Evolutionary conservation across 305 asterid species (phyloP), one percentile per base, ranked within the genome.

Genomic region (Fraxinus angustifolia): DNA sequence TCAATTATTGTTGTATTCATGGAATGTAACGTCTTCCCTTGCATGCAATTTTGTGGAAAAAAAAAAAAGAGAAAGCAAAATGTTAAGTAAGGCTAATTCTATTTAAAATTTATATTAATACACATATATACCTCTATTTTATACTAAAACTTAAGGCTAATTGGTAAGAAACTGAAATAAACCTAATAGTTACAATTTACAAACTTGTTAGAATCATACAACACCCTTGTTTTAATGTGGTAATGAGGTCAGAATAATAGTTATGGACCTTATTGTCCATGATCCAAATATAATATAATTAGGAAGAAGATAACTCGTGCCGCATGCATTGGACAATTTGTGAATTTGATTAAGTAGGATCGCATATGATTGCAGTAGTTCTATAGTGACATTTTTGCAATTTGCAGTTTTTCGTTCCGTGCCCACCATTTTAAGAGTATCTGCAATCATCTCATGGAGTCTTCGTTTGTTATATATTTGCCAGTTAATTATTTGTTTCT

Each of bases 321-420:
- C 70, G 31, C 31, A 2, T 21, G 31, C 14, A 60, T 21, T 58
- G 70, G 30, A 17, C 11, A 19, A 17, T 21, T 60, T 60, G 4
- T 19, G 28, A 60, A 60, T 60, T 60, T 60, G 79, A 56, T 73
- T 81, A 79, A 83, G 76, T 71, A 79, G 36, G 74, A 76, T 62
- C 12, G 23, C 53, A 23, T 26, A 72, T 45, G 40, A 17, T 79
- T 67, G 45, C 58, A 17, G 70, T 60, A 17, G 70, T 60, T 21
- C 31, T 19, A 21, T 60, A 60, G 30, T 60, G 12, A 21, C 26
- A 21, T 60, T 60, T 6, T 60, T 60, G 70, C 70, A 19, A 17
- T 53, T n/a, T 53, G 8, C 23, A 53, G 10, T 50, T 56, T 56
- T 56, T 17, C 53, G 4, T 42, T 42, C 53, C 12, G 10, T 60